Evolutionary conservation across 1,139 yeast species (phyloP), one percentile per base, ranked within the genome.

Genomic region (Pichia sp.): DNA sequence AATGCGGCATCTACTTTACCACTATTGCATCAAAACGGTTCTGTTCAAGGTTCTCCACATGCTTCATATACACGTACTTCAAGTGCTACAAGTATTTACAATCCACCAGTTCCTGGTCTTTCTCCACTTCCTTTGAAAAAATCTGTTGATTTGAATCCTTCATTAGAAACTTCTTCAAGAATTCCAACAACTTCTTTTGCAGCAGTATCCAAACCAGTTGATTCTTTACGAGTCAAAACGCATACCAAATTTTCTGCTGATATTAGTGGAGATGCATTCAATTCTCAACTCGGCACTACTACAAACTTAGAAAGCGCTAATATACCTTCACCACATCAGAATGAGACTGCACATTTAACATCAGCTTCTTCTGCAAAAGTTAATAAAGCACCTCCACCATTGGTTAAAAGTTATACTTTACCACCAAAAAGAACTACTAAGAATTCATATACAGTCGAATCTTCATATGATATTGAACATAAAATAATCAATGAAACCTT

Each of bases 141-240:
- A 11, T 7, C 25, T 7, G 25, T 18, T 26, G 28, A 27, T 33
- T 5, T 26, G 10, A 11, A 25, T 43, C 43, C 7, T 29, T 40
- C 46, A 42, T 30, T 25, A 9, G 29, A 31, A n/a, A 30, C 4
- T 33, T 33, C 37, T 26, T 33, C 43, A 40, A 40, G 43, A 34
- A 25, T 34, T 11, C 31, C 42, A 18, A 25, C 40, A 37, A n/a
- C 25, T 7, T 9, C 9, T 11, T 18, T 18, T 18, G 7, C 18
- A 18, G 18, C 18, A 18, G 18, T 18, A 18, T 18, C 18, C 18
- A 18, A 18, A 18, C 18, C 18, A 18, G 18, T 18, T 18, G 18
- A 18, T 18, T 18, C 18, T 18, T 18, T 18, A 18, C 18, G 18
- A 18, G 18, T 18, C 18, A 18, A 18, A 18, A 18, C 18, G 18